Base-by-base conservation (phyloP, 495 filamentous ascomycete genomes). In the Rhypophila decipiens region DNA sequence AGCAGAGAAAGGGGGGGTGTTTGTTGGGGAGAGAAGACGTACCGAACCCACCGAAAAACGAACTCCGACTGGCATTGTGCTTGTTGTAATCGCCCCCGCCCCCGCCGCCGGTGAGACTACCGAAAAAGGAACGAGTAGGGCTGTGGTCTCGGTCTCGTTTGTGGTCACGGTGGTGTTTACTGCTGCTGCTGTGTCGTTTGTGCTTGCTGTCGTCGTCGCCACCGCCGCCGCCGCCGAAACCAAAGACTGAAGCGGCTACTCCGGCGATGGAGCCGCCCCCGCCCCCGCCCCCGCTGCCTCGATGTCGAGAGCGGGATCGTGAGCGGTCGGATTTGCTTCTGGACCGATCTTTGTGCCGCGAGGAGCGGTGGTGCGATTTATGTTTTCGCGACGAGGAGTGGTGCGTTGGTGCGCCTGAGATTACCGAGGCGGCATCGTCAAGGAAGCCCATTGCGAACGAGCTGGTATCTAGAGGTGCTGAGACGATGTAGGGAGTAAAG, bases 1-100 rank as follows among this genome's bases (percentile, higher is more conserved):
- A 83, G 66, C 60, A 78, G 84, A 39, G 76, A 79, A 17, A 69
- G 65, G 40, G 78, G 74, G 12, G 80, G 76, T 69, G 72, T 24
- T 60, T 78, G 44, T 67, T 75, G 74, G 55, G 68, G 66, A 72
- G 55, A 68, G 66, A 71, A 71, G 29, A 67, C 73, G 54, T 75
- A 82, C 61, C 77, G 62, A 44, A 51, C 15, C 63, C 65, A 24
- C 42, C 29, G 55, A 74, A 74, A 61, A 73, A 67, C 44, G 67
- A 71, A 45, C 65, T 51, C 19, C 57, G 53, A 50, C 64, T 67
- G 34, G 67, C 60, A 44, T 75, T 73, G 21, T 49, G 45, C 33
- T 29, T 44, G 27, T 42, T 41, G 24, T 33, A 33, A 8, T 44
- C 12, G 15, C 34, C 39, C 34, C 39, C 19, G 11, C 31, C 33